Evolutionary conservation across 2,329 filamentous ascomycete genomes (phyloP).

Genomic region (Boeremia lycopersici): DNA sequence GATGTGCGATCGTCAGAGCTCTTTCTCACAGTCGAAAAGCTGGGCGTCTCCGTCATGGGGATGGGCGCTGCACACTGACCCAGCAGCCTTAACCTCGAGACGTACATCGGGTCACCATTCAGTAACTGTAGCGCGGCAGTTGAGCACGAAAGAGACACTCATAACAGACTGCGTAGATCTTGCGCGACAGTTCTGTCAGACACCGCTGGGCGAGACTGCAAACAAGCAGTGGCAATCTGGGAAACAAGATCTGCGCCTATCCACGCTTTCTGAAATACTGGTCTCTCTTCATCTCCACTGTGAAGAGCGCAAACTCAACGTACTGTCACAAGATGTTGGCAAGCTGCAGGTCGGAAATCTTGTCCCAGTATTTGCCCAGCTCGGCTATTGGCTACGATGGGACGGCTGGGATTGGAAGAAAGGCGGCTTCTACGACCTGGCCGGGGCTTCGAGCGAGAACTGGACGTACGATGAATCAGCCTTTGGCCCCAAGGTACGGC

Average conservation of each 20-base stretch:
- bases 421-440: constrained; percentile 64
- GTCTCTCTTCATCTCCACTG: constrained; percentile 81
- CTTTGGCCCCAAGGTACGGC: constrained; percentile 31
- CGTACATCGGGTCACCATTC: constrained; percentile 20
- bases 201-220: constrained; percentile 43
- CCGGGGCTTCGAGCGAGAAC: constrained; percentile 60
- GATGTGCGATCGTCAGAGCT: constrained; percentile 42
- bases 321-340: constrained; percentile 58
- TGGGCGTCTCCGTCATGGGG: constrained; percentile 43
- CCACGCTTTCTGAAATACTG: constrained; percentile 70
- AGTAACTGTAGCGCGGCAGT: constrained; percentile 32
- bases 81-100: constrained; percentile 34
- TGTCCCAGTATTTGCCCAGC: constrained; percentile 77
- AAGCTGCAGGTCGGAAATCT: constrained; percentile 59
- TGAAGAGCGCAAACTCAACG: constrained; percentile 85
- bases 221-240: constrained; percentile 58
- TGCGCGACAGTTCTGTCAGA: constrained; percentile 44
- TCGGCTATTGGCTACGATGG: constrained; percentile 84
- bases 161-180: constrained; percentile 37
- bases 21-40: constrained; percentile 32
- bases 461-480: constrained; percentile 63
- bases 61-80: constrained; percentile 40
- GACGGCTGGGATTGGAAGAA: constrained; percentile 61
- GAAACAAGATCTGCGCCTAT: constrained; percentile 51
- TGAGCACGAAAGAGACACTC: constrained; percentile 35